Evolutionary conservation across 1,139 yeast species (phyloP).

Genomic region (Zhuliangozyma blackwelliae): DNA sequence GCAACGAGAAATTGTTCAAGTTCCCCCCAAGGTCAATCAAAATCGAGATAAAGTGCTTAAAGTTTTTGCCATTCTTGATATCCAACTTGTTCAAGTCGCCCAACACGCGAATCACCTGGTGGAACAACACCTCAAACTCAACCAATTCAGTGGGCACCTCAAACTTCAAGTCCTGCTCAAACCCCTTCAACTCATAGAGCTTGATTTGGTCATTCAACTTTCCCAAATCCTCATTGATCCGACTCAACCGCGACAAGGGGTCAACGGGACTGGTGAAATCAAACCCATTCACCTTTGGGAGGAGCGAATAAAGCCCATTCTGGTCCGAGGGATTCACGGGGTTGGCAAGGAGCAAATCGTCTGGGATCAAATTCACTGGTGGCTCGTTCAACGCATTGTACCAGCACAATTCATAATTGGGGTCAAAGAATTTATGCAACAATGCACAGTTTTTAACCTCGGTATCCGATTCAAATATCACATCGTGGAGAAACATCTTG

Average conservation of each 20-base stretch:
- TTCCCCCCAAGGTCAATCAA: constrained; percentile 46
- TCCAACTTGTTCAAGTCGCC: constrained; percentile 33
- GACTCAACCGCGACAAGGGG: constrained; percentile 28
- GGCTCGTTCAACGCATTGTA: constrained; percentile 45
- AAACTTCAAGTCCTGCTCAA: constrained; percentile 16
- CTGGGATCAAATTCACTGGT: constrained; percentile 39
- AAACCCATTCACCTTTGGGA: constrained; percentile 38
- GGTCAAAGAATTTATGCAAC: constrained; percentile 43
- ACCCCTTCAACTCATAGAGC: constrained; percentile 26
- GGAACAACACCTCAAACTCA: constrained; percentile 32
- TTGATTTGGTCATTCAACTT: constrained; percentile 33
- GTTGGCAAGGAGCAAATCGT: constrained; percentile 37
- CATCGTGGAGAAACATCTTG: constrained; percentile 33
- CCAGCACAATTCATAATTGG: constrained; percentile 48
- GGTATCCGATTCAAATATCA: constrained; percentile 26
- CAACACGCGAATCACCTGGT: constrained; percentile 30
- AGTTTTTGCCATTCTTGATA: constrained; percentile 26
- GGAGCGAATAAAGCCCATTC: constrained; percentile 40
- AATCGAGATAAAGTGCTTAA: constrained; percentile 25
- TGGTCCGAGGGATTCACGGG: constrained; percentile 45
- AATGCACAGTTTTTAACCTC: constrained; percentile 27
- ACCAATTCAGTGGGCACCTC: constrained; percentile 33
- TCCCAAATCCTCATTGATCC: constrained; percentile 34
- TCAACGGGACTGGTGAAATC: constrained; percentile 30
- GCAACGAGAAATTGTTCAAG: constrained; percentile 44